A percentile compares a stretch with the other conserved stretches of the same genome.
Evolutionary conservation across 2,329 filamentous ascomycete genomes (phyloP).

Genomic region (Akanthomyces lecanii): DNA sequence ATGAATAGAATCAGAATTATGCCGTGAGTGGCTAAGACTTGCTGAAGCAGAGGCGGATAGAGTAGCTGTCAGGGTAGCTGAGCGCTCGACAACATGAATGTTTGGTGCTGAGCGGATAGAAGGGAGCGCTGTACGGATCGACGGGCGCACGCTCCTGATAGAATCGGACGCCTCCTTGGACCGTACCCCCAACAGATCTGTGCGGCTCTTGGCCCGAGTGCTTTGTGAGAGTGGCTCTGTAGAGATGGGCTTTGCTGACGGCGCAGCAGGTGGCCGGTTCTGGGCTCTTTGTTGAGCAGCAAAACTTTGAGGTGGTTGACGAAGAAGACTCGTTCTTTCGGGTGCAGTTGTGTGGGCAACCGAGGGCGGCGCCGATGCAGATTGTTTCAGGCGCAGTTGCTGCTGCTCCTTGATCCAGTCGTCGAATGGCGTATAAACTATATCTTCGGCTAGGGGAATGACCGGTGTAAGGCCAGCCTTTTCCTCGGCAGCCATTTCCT

Average conservation of each 20-base stretch:
- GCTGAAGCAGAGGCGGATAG: slow-evolving; percentile 26
- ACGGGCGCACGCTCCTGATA: slow-evolving; percentile 12
- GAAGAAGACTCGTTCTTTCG: slow-evolving; percentile 41
- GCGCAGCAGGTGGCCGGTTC: slow-evolving; percentile 36
- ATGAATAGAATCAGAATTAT: slow-evolving; percentile 30
- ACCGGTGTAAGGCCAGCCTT: slow-evolving; percentile 60
- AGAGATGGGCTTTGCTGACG: slow-evolving; percentile 25
- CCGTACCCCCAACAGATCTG: slow-evolving; percentile 15
- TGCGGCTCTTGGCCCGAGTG: slow-evolving; percentile 25
- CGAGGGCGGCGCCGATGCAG: slow-evolving; percentile 27
- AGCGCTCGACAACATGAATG: slow-evolving; percentile 29
- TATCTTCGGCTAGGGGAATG: slow-evolving; percentile 57
- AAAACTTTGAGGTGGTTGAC: slow-evolving; percentile 59
- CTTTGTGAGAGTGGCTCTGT: slow-evolving; percentile 28
- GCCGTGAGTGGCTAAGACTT: slow-evolving; percentile 24
- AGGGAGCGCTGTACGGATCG: slow-evolving; percentile 11
- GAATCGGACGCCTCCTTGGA: slow-evolving; percentile 14
- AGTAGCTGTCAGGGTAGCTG: slow-evolving; percentile 26
- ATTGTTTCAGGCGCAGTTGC: slow-evolving; percentile 31
- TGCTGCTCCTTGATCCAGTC: slow-evolving; percentile 55
- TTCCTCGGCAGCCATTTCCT: slow-evolving; percentile 65
- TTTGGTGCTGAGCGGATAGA: slow-evolving; percentile 26
- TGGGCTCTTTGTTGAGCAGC: slow-evolving; percentile 62
- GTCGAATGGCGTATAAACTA: slow-evolving; percentile 62
- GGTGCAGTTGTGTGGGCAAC: slow-evolving; percentile 22